phyloP scores from a whole-genome alignment of 2,329 filamentous ascomycete genomes.

The Neofusicoccum laricinum region DNA sequence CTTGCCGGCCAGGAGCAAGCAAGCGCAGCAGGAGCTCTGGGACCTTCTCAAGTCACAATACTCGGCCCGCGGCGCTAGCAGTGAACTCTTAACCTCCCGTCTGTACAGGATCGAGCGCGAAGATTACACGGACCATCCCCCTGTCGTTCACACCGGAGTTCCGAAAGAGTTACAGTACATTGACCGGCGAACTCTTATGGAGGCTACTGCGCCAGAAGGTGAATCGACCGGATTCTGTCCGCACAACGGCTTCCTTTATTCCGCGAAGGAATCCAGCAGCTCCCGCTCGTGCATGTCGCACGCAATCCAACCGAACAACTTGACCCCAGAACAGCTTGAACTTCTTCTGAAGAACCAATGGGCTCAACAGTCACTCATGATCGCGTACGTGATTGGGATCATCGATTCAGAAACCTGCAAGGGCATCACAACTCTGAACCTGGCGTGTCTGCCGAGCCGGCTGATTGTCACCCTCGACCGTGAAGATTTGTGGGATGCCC shows the following conservation, averaged over 20 bases:
- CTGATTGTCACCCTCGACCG: conserved; percentile 57
- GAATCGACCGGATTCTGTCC: background rate
- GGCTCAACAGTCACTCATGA: conserved; percentile 66
- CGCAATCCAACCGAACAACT: conserved; percentile 51
- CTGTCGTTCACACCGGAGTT: background rate
- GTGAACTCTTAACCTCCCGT: background rate
- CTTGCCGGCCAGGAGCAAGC: conserved; percentile 35
- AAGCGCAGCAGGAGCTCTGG: conserved; percentile 38
- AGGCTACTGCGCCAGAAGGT: background rate
- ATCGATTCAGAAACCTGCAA: conserved; percentile 60
- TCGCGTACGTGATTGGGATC: conserved; percentile 64
- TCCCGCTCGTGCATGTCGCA: background rate
- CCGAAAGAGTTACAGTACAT: background rate
- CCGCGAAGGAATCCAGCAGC: background rate
- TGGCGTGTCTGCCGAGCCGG: conserved; percentile 63
- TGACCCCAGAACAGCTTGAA: conserved; percentile 64
- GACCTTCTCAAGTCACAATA: conserved; percentile 24
- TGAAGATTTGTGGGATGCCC: conserved; percentile 59
- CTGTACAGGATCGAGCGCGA: background rate
- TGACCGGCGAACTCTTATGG: background rate
- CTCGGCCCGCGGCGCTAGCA: background rate
- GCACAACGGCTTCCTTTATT: background rate
- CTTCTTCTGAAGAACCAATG: conserved; percentile 67
- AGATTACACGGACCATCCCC: background rate
- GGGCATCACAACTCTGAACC: conserved; percentile 56